These are phyloP conservation scores for Nelumbo lutea DNA, from an alignment of 164 flowering plant species.

Conservation along the genomic window DNA sequence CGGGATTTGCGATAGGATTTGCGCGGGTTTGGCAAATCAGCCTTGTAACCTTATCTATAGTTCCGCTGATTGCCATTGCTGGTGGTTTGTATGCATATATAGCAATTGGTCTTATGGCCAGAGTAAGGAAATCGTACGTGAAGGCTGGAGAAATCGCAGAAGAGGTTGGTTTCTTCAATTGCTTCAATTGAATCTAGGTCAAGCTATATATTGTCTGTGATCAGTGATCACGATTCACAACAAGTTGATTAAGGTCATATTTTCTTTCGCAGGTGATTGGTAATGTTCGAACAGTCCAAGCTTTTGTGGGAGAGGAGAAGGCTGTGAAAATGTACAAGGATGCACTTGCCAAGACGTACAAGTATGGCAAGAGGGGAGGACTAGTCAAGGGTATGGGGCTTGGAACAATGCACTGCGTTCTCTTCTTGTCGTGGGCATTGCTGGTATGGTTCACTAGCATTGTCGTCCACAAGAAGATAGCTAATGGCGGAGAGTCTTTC, in stretches of 20 bases:
- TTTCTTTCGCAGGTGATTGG: conserved; percentile 43
- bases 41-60: conserved; percentile 45
- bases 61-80: conserved; percentile 46
- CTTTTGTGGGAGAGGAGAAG: conserved; percentile 59
- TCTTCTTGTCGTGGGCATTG: conserved; percentile 62
- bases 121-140: no score
- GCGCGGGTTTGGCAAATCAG: conserved; percentile 60
- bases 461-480: conserved; percentile 32
- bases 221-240: no score
- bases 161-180: conserved; percentile 32
- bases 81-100: conserved; percentile 63
- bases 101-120: conserved; percentile 31
- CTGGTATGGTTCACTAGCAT: conserved; percentile 65
- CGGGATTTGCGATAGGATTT: conserved; percentile 50
- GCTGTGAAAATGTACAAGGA: conserved; percentile 42
- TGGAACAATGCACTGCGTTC: conserved; percentile 59
- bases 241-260: background rate
- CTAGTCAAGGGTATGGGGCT: conserved; percentile 60
- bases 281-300: conserved; percentile 64
- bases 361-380: conserved; percentile 46
- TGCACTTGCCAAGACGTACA: conserved; percentile 24
- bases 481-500: conserved; percentile 52
- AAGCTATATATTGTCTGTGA: no score
- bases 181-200: no score
- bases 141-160: conserved; percentile 36